These are phyloP conservation scores for Onygena corvina DNA, from an alignment of 2,329 filamentous ascomycete species.

Conservation along the genomic window DNA sequence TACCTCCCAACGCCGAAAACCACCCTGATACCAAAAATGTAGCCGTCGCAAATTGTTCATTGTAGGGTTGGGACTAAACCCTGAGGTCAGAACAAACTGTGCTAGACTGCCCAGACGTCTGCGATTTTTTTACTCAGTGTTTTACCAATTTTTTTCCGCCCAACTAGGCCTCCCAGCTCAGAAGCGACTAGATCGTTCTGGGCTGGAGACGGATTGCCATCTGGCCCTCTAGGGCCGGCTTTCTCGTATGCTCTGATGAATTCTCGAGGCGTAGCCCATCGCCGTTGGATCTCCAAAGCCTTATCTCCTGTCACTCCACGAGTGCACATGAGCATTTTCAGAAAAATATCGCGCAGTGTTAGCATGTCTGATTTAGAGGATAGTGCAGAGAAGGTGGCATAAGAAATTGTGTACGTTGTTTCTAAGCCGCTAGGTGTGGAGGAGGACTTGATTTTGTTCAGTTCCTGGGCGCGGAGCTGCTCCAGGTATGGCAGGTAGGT, in stretches of 20 bases:
- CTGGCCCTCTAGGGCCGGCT: constrained; percentile 27
- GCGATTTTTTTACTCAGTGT: constrained; percentile 56
- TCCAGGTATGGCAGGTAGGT: constrained; percentile 55
- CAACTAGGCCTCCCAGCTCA: constrained; percentile 47
- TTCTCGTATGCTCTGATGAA: constrained; percentile 60
- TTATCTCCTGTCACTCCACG: constrained; percentile 64
- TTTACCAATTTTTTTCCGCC: constrained; percentile 56
- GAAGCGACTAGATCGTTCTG: constrained; percentile 50
- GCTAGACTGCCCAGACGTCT: constrained; percentile 53
- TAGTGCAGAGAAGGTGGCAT: constrained; percentile 57
- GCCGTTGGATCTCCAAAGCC: constrained; percentile 64
- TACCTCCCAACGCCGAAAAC: too few species aligned
- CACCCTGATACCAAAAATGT: too few species aligned
- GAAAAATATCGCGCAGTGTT: constrained; percentile 59
- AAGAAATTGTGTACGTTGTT: constrained; percentile 51
- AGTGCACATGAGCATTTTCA: constrained; percentile 80
- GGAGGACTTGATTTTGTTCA: constrained; percentile 34
- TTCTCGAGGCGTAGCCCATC: constrained; percentile 62
- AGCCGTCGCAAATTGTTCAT: too few species aligned
- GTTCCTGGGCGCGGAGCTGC: constrained; percentile 45
- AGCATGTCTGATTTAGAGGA: constrained; percentile 64
- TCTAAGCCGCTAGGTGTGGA: neutral
- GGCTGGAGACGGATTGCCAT: constrained; percentile 38
- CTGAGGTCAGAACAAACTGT: too few species aligned
- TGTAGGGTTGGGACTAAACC: too few species aligned